These are phyloP conservation scores for Nigrospora osmanthi DNA, from an alignment of 2,329 filamentous ascomycete genomes.

Conservation along the genomic window DNA sequence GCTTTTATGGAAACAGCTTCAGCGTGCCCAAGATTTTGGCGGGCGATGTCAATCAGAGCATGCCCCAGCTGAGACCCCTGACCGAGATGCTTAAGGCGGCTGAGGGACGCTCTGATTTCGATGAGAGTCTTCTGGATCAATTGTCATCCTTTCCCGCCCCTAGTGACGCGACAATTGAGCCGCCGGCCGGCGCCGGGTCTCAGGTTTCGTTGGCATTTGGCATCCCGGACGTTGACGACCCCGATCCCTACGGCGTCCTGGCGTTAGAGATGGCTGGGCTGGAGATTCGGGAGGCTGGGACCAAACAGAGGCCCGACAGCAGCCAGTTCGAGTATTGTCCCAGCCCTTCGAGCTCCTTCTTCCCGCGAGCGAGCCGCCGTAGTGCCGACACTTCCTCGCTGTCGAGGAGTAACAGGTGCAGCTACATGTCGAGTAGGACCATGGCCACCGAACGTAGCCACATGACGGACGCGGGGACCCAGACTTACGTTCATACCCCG, in stretches of 20 bases:
- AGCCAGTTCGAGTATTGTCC: constrained; percentile 79
- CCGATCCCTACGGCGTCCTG: constrained; percentile 85
- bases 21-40: constrained; percentile 49
- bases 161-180: constrained; percentile 58
- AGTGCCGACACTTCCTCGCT: constrained; percentile 57
- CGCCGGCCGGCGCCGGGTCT: constrained; percentile 25
- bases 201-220: constrained; percentile 55
- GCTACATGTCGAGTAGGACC: constrained; percentile 65
- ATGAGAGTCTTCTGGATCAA: constrained; percentile 57
- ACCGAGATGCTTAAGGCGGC: constrained; percentile 82
- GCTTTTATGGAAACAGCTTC: constrained; percentile 43
- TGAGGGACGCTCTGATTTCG: constrained; percentile 72
- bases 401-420: constrained; percentile 58
- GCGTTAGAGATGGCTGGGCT: constrained; percentile 86
- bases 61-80: constrained; percentile 50
- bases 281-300: constrained; percentile 85
- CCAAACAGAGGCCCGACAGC: constrained; percentile 62
- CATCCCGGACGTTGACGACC: constrained; percentile 70
- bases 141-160: constrained; percentile 63
- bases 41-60: constrained; percentile 45
- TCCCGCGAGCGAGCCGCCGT: constrained; percentile 48
- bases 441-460: constrained; percentile 52
- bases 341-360: constrained; percentile 66
- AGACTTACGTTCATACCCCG: constrained; percentile 48
- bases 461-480: constrained; percentile 62